Conservation (phyloP, 208 protist genomes). For the Acanthamoeba castellanii region DNA sequence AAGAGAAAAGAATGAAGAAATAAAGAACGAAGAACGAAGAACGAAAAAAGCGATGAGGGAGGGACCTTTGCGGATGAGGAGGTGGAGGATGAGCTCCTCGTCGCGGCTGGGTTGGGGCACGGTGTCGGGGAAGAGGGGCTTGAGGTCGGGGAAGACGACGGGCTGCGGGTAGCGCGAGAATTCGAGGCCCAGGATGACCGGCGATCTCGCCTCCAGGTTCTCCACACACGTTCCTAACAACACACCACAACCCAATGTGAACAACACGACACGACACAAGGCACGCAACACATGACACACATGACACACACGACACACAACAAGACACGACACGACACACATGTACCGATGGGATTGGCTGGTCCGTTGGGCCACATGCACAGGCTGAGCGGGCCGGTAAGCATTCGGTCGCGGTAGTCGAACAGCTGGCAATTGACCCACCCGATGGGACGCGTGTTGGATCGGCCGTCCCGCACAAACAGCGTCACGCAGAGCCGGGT, state of each 20-base stretch:
- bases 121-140: not conserved
- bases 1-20: not conserved
- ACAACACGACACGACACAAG: not conserved
- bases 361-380: constrained; percentile 81
- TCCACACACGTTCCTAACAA: constrained; percentile 65
- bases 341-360: constrained; percentile 81
- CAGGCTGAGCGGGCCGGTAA: constrained; percentile 38
- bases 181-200: constrained; percentile 73
- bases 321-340: no score
- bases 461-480: constrained; percentile 11
- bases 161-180: constrained; percentile 80
- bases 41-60: not conserved
- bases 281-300: not conserved
- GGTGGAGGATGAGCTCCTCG: constrained; percentile 76
- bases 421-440: constrained; percentile 81
- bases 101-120: constrained; percentile 61
- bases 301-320: no score
- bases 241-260: not conserved
- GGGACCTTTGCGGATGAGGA: constrained; percentile 60
- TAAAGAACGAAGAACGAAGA: not conserved
- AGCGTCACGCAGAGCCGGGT: constrained; percentile 69
- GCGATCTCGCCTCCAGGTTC: constrained; percentile 3
- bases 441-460: constrained; percentile 66
- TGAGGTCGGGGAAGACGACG: constrained; percentile 80
- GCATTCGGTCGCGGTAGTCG: constrained; percentile 78